These are phyloP conservation scores for Fremontodendron californicum DNA, from an alignment of 345 rosid genomes.

Conservation along the genomic window DNA sequence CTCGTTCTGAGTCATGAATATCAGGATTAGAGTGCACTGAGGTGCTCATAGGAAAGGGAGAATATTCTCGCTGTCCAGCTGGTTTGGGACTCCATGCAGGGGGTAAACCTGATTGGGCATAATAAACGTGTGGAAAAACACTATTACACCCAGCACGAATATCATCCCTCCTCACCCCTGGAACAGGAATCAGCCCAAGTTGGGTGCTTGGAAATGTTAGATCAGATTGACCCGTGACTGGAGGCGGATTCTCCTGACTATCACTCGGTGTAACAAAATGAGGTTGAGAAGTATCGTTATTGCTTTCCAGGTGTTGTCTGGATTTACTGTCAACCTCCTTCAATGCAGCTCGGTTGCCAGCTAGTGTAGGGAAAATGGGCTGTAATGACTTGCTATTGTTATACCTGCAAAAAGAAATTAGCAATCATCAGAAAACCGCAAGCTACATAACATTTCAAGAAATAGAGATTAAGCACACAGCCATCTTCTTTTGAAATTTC, in stretches of 20 bases:
- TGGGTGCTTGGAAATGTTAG: conserved; percentile 23
- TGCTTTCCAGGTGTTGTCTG: conserved; percentile 22
- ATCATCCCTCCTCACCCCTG: conserved; percentile 22
- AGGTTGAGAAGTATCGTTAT: conserved; percentile 20
- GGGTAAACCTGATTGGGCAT: conserved; percentile 19
- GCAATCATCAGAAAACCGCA: too few relatives aligned
- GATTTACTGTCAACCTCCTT: conserved; percentile 37
- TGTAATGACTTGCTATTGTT: conserved; percentile 33
- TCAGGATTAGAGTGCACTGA: conserved; percentile 32
- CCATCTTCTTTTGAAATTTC: conserved; percentile 1
- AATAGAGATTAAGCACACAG: background rate
- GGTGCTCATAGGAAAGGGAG: conserved; percentile 25
- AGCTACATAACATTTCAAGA: too few relatives aligned
- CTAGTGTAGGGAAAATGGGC: conserved; percentile 25
- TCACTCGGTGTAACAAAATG: conserved; percentile 29
- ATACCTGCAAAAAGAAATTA: too few relatives aligned
- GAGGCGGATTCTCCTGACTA: conserved; percentile 33
- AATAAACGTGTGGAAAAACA: conserved; percentile 16
- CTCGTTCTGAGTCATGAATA: conserved; percentile 16
- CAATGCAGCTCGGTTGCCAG: conserved; percentile 25
- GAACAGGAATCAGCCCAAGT: conserved; percentile 15
- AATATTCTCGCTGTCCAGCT: conserved; percentile 21
- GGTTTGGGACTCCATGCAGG: conserved; percentile 23
- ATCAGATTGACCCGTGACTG: conserved; percentile 29
- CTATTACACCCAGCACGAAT: conserved; percentile 14